phyloP scores from a whole-genome alignment of 306 rosid genomes.

The Lagenaria siceraria region DNA sequence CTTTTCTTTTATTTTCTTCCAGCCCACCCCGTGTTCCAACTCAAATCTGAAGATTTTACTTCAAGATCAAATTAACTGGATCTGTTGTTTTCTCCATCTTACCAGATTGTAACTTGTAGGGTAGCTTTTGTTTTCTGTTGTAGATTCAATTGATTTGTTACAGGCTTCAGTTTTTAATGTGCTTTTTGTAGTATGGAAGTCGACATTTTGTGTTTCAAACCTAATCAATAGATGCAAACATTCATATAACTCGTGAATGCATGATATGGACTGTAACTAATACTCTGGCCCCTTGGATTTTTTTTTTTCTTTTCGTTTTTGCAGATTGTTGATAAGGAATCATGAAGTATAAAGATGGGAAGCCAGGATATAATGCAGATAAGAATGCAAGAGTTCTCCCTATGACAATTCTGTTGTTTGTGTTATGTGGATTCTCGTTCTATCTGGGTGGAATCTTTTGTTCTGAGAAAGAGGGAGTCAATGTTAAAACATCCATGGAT shows the following conservation, averaged over 20 bases:
- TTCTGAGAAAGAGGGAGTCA: slow-evolving; percentile 28
- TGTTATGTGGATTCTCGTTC: slow-evolving; percentile 69
- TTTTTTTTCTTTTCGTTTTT: too few species aligned
- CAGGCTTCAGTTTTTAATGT: background rate
- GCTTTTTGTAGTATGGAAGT: background rate
- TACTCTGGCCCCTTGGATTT: slow-evolving; percentile 1
- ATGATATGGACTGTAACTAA: background rate
- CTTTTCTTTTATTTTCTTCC: too few species aligned
- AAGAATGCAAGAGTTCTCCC: slow-evolving; percentile 39
- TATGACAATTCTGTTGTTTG: slow-evolving; percentile 31
- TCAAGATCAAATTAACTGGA: background rate
- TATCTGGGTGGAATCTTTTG: slow-evolving; percentile 78
- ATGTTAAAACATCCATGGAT: slow-evolving; percentile 14
- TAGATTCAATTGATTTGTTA: background rate
- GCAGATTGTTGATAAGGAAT: slow-evolving; percentile 37
- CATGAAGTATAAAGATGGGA: slow-evolving; percentile 93
- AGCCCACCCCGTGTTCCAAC: too few species aligned
- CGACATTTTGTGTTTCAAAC: background rate
- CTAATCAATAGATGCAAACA: background rate
- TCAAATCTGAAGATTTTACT: background rate
- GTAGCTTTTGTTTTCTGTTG: background rate
- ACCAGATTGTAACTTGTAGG: slow-evolving; percentile 1
- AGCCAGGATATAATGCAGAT: slow-evolving; percentile 41
- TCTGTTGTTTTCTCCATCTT: background rate
- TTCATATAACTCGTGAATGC: background rate